phyloP scores from a whole-genome alignment of 306 rosid species.

The Prunus fruticosa region DNA sequence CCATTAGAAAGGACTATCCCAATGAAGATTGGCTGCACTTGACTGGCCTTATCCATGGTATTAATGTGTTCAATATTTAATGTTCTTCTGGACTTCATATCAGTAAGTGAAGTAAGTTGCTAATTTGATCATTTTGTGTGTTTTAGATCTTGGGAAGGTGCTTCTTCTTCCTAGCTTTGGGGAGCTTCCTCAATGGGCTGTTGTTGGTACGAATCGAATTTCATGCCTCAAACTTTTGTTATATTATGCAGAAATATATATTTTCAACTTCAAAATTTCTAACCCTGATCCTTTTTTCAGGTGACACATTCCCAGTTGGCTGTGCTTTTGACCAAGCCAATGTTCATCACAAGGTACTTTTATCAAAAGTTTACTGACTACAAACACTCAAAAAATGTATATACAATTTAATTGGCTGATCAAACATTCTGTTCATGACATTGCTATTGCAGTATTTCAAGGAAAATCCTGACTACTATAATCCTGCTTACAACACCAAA shows the following conservation, averaged over 20 bases:
- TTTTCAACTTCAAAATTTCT: background rate
- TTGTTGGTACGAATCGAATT: slow-evolving; percentile 44
- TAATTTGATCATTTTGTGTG: slow-evolving; percentile 2
- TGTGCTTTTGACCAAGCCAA: slow-evolving; percentile 68
- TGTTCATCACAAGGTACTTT: slow-evolving; percentile 71
- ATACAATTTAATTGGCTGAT: background rate
- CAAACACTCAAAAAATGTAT: background rate
- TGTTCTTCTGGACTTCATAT: background rate
- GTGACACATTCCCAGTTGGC: slow-evolving; percentile 85
- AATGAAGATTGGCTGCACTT: slow-evolving; percentile 79
- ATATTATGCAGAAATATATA: background rate
- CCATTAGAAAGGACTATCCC: slow-evolving; percentile 71
- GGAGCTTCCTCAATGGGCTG: slow-evolving; percentile 91
- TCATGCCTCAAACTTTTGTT: background rate
- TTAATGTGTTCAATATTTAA: background rate
- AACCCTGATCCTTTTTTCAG: slow-evolving; percentile 31
- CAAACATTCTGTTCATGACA: background rate
- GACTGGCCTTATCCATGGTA: slow-evolving; percentile 85
- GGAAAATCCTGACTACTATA: slow-evolving; percentile 55
- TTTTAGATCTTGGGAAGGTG: slow-evolving; percentile 79
- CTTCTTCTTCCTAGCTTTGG: slow-evolving; percentile 82
- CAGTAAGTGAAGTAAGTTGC: background rate
- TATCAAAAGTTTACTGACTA: background rate
- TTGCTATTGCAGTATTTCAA: slow-evolving; percentile 47
- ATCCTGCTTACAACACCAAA: slow-evolving; percentile 55